Percentiles rank a stretch among this genome's conserved stretches.
These are phyloP conservation scores for Epichloe coenophiala DNA, from an alignment of 2,329 filamentous ascomycete species.

Conservation along the genomic window DNA sequence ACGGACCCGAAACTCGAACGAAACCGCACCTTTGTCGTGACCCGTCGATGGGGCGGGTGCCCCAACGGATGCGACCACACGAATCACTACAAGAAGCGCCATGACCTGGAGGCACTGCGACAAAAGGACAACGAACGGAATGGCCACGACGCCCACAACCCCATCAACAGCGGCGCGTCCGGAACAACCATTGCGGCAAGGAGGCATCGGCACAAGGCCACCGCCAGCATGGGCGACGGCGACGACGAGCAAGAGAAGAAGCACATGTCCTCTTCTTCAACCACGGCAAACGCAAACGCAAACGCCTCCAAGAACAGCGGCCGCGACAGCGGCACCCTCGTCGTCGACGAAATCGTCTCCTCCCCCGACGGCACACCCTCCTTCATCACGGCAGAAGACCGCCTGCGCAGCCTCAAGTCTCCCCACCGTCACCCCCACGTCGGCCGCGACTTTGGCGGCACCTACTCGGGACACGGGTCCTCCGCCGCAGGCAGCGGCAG, in stretches of 20 bases:
- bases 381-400: conserved; percentile 41
- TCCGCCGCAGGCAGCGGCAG: conserved; percentile 33
- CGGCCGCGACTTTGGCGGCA: conserved; percentile 51
- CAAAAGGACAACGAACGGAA: conserved; percentile 28
- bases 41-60: conserved; percentile 75
- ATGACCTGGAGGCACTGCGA: conserved; percentile 44
- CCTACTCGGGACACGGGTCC: conserved; percentile 42
- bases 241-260: conserved; percentile 2
- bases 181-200: conserved; percentile 8
- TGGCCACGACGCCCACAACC: conserved; percentile 12
- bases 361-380: conserved; percentile 44
- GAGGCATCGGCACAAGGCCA: conserved; percentile 12
- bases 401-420: conserved; percentile 32
- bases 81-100: conserved; percentile 44
- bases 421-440: conserved; percentile 35
- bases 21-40: conserved; percentile 27
- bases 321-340: not conserved
- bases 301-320: conserved; percentile 21
- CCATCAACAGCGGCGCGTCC: conserved; percentile 6
- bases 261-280: conserved; percentile 7
- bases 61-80: conserved; percentile 75
- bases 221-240: conserved; percentile 16
- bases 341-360: conserved; percentile 35
- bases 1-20: conserved; percentile 21
- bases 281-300: conserved; percentile 24